Percentiles rank a stretch among this genome's conserved stretches.
phyloP scores from a whole-genome alignment of 768 basidiomycete genomes.

The Boletus vermiculosoides region DNA sequence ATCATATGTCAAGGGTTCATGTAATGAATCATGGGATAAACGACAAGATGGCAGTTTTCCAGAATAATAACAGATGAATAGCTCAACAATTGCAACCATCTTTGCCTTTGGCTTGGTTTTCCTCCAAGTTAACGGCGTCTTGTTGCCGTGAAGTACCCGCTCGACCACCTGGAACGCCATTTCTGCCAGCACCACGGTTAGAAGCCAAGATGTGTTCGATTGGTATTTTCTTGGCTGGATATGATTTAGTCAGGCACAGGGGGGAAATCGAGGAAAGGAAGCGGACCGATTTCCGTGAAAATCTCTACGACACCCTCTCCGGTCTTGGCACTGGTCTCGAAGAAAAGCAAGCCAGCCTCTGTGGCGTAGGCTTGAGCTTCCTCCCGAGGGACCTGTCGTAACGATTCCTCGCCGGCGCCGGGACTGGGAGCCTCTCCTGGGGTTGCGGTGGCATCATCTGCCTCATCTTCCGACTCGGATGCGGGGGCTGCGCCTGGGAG shows the following conservation, averaged over 20 bases:
- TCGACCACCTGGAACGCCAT: conserved; percentile 55
- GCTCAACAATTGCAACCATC: conserved; percentile 80
- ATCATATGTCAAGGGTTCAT: conserved; percentile 26
- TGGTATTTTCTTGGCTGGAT: conserved; percentile 77
- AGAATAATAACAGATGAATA: conserved; percentile 14
- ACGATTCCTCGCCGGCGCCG: conserved; percentile 57
- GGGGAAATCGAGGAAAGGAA: not conserved
- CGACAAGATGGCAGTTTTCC: conserved; percentile 18
- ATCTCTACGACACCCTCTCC: conserved; percentile 94
- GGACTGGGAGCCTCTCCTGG: conserved; percentile 66
- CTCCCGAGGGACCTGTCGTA: conserved; percentile 88
- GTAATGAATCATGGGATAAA: conserved; percentile 19
- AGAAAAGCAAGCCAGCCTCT: conserved; percentile 93
- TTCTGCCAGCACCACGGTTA: conserved; percentile 63
- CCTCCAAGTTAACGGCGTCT: conserved; percentile 68
- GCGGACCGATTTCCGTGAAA: conserved; percentile 95
- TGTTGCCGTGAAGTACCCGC: conserved; percentile 48
- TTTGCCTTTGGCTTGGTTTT: conserved; percentile 62
- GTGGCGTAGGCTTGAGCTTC: conserved; percentile 96
- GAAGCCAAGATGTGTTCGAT: conserved; percentile 93
- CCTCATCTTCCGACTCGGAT: conserved; percentile 82
- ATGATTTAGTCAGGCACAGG: not conserved
- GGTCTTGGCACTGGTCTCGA: conserved; percentile 97
- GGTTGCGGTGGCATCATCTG: conserved; percentile 89
- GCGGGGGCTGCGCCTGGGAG: conserved; percentile 46